Conservation (phyloP, 805 yeast genomes). For the Tetrapisispora taiwanensis region DNA sequence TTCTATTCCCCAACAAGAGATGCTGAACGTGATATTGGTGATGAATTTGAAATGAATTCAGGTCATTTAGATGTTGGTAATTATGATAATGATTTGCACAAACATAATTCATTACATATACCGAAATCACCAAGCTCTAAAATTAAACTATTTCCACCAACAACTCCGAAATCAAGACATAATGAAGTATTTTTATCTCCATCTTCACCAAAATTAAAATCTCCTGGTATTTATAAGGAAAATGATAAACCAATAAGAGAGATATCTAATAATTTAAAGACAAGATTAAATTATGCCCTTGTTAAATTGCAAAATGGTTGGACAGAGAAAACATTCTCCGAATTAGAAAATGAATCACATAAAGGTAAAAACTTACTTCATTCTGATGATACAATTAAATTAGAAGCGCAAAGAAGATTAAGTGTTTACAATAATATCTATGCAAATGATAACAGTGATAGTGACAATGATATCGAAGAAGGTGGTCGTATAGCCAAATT, state of each 20-base stretch:
- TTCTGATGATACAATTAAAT: neutral
- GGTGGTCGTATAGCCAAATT: neutral
- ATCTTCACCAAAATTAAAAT: conserved; percentile 22
- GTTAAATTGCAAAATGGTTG: conserved; percentile 31
- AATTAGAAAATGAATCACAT: conserved; percentile 16
- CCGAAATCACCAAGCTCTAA: conserved; percentile 11
- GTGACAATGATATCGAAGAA: neutral
- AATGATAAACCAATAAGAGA: conserved; percentile 31
- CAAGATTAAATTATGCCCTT: conserved; percentile 34
- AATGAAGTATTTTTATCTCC: conserved; percentile 27
- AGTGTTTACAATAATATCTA: conserved; percentile 4
- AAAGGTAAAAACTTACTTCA: conserved; percentile 8
- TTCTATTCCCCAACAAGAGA: conserved; percentile 19
- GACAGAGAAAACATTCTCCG: conserved; percentile 23
- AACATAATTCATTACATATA: conserved; percentile 5
- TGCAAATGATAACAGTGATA: conserved; percentile 6
- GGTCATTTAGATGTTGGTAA: conserved; percentile 1
- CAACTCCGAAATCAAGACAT: conserved; percentile 26
- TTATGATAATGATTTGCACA: neutral
- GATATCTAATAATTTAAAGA: conserved; percentile 32
- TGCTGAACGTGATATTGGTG: neutral
- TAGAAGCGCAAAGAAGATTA: conserved; percentile 8
- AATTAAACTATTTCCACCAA: conserved; percentile 22
- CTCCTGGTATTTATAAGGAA: conserved; percentile 17
- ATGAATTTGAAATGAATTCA: conserved; percentile 2